A percentile compares a stretch with the other conserved stretches of the same genome.
Evolutionary conservation across 2,329 filamentous ascomycete genomes (phyloP).

Genomic region (Trichophaea hybrida): DNA sequence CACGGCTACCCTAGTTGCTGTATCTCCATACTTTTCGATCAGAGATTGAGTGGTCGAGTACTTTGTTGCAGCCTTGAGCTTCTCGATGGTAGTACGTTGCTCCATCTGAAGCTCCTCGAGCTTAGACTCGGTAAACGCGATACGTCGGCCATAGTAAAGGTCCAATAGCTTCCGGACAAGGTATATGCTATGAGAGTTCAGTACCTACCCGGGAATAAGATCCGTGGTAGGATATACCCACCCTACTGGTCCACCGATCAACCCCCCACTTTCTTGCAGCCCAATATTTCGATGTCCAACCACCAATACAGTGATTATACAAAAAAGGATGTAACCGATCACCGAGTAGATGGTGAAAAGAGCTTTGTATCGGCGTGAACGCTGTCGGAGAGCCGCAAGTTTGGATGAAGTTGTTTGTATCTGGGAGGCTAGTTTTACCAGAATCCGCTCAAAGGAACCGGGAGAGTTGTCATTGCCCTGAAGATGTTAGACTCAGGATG

Average conservation of each 20-base stretch:
- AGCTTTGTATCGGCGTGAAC: slow-evolving; percentile 63
- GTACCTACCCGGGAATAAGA: not conserved
- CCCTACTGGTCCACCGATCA: slow-evolving; percentile 66
- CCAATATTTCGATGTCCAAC: slow-evolving; percentile 72
- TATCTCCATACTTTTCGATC: slow-evolving; percentile 81
- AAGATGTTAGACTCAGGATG: slow-evolving; percentile 6
- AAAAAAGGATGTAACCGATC: slow-evolving; percentile 79
- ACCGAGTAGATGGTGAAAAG: slow-evolving; percentile 81
- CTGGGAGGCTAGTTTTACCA: slow-evolving; percentile 67
- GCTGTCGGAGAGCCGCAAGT: slow-evolving; percentile 58
- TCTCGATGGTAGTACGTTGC: slow-evolving; percentile 75
- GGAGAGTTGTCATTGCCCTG: slow-evolving; percentile 69
- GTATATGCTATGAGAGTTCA: slow-evolving; percentile 52
- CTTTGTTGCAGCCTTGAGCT: slow-evolving; percentile 85
- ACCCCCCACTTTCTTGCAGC: slow-evolving; percentile 58
- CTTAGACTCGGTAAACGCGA: slow-evolving; percentile 51
- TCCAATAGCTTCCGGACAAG: slow-evolving; percentile 51
- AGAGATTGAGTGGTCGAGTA: slow-evolving; percentile 90
- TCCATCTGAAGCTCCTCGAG: slow-evolving; percentile 65
- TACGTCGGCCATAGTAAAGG: slow-evolving; percentile 66
- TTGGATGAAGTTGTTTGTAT: slow-evolving; percentile 60
- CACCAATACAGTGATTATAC: slow-evolving; percentile 67
- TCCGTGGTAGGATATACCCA: slow-evolving; percentile 33
- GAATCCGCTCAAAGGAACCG: slow-evolving; percentile 81
- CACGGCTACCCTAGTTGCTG: slow-evolving; percentile 35